A percentile compares a stretch with the other conserved stretches of the same genome.
These are phyloP conservation scores for Scheffersomyces amazonensis DNA, from an alignment of 805 yeast genomes.

Conservation along the genomic window DNA sequence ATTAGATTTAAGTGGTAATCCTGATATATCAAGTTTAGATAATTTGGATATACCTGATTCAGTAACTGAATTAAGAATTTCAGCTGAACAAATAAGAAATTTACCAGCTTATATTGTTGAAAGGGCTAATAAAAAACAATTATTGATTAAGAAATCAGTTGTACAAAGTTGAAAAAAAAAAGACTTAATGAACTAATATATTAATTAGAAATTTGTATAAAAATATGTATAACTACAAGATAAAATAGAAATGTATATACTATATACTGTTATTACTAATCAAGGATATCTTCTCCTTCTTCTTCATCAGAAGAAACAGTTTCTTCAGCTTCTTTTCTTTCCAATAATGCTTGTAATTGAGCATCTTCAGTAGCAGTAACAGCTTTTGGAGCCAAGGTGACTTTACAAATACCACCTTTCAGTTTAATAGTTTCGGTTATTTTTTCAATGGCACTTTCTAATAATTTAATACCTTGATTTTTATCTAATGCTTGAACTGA, in stretches of 20 bases:
- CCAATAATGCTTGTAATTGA: conserved; percentile 92
- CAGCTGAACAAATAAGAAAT: conserved; percentile 30
- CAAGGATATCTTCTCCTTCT: conserved; percentile 39
- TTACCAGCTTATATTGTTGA: conserved; percentile 37
- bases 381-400: conserved; percentile 98
- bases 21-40: conserved; percentile 35
- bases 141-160: conserved; percentile 17
- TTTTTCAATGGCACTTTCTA: conserved; percentile 76
- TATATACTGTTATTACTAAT: background rate
- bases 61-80: conserved; percentile 32
- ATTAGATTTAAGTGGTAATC: conserved; percentile 41
- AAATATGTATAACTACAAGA: conserved; percentile 1
- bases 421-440: conserved; percentile 67
- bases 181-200: conserved; percentile 1
- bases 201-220: conserved; percentile 1
- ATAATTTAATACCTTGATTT: conserved; percentile 75
- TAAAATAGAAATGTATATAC: background rate
- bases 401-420: conserved; percentile 82
- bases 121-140: conserved; percentile 34
- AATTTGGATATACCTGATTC: conserved; percentile 36
- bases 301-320: conserved; percentile 82
- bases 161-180: background rate
- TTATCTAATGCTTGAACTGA: conserved; percentile 93
- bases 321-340: conserved; percentile 87
- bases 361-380: conserved; percentile 99